phyloP scores from a whole-genome alignment of 192 early-diverging fungal genomes.

The Coemansia sp. region DNA sequence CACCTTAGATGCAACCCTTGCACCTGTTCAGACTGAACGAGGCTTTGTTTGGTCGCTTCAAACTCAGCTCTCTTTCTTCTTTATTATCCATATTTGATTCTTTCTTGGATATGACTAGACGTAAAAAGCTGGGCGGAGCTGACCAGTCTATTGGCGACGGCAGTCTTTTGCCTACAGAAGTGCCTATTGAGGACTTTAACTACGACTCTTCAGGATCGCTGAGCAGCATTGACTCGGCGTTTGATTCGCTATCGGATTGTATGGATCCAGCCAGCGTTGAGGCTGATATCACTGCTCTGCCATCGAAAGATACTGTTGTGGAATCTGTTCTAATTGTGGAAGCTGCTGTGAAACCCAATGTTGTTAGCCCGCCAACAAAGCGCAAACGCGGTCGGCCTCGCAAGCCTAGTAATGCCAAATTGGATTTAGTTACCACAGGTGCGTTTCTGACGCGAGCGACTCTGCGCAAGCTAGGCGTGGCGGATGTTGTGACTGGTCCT shows the following conservation, averaged over 20 bases:
- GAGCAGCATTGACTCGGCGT: conserved; percentile 21
- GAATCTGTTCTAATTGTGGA: neutral
- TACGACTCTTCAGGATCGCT: conserved; percentile 25
- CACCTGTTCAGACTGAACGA: neutral
- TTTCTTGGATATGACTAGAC: neutral
- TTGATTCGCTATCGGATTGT: conserved; percentile 10
- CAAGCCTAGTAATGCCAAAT: neutral
- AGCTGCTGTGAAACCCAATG: neutral
- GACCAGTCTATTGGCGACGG: too few relatives aligned
- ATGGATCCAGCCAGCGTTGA: neutral
- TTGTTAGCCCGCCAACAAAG: conserved; percentile 3
- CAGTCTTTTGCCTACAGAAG: too few relatives aligned
- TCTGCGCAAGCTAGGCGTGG: conserved; percentile 44
- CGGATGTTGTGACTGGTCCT: conserved; percentile 5
- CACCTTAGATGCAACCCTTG: too few relatives aligned
- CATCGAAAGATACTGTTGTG: neutral
- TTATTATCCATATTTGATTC: neutral
- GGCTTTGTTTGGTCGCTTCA: neutral
- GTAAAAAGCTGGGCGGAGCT: too few relatives aligned
- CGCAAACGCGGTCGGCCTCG: conserved; percentile 6
- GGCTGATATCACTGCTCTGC: neutral
- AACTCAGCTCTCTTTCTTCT: neutral
- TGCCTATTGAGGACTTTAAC: conserved; percentile 17
- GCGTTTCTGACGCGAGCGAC: conserved; percentile 55
- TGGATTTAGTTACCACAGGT: conserved; percentile 47